Evolutionary conservation across 768 basidiomycete species (phyloP), one percentile per base, ranked within the genome.

Genomic region (Podaxis sp.): DNA sequence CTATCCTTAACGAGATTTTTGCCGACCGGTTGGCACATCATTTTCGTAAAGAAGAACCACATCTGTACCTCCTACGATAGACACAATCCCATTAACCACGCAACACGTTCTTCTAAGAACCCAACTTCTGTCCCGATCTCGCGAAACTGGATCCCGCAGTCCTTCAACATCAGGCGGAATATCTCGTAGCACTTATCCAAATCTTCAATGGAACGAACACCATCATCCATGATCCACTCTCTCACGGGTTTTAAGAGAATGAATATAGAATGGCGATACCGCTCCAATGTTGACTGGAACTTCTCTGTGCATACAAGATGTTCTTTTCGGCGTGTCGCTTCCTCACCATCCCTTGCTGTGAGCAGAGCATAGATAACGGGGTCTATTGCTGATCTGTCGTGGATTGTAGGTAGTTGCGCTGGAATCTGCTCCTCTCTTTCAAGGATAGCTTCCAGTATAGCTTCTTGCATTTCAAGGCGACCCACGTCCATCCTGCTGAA

Each of bases 151-250:
- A 87, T 81, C 0, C 67, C 72, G 38, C 84, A 67, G 28, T 77
- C 75, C 23, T 67, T 60, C 48, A 87, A 71, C 5, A 79, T 62
- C 0, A 63, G 55, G n/a, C 72, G 69, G 63, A 77, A 86, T 23
- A 77, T 66, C 28, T 72, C 61, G 53, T 77, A 64, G 40, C 78
- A 78, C 36, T 70, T 68, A 1, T 69, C 69, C 42, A 80, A 79
- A 28, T 85, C 73, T 18, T 87, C 82, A 63, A 84, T 66, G 54
- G 72, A 80, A 4, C 87, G 80, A 35, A 87, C 74, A 0, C 86
- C 88, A 57, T 89, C 87, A 62, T 89, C 88, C 0, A 80, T 71
- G 32, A 83, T 28, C 87, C 87, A 89, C 61, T 83, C 85, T 11
- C 70, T 62, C 35, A 88, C 80, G 0, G 85, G 84, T 1, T 69